phyloP scores from a whole-genome alignment of 805 yeast genomes.

The Cyberlindnera xishuangbannaensis region DNA sequence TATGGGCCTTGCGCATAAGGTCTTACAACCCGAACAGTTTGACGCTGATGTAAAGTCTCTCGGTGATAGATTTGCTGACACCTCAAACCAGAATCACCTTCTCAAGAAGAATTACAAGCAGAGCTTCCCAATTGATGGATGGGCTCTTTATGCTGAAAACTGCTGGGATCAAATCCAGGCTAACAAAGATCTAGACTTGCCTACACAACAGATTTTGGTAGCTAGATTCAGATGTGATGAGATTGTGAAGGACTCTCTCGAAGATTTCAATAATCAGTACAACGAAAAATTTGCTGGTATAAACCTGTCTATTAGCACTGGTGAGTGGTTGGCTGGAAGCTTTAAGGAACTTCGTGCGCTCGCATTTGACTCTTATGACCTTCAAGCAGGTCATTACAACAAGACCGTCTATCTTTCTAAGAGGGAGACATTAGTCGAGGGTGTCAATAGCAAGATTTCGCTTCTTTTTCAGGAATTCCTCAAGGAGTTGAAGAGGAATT shows the following conservation, averaged over 20 bases:
- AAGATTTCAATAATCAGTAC: slow-evolving; percentile 18
- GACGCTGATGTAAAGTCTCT: slow-evolving; percentile 49
- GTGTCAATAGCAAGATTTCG: slow-evolving; percentile 41
- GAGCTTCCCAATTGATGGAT: slow-evolving; percentile 88
- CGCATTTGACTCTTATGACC: slow-evolving; percentile 53
- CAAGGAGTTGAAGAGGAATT: slow-evolving; percentile 29
- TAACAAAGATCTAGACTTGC: slow-evolving; percentile 91
- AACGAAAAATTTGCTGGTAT: slow-evolving; percentile 6
- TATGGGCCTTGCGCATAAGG: slow-evolving; percentile 77
- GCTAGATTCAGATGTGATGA: slow-evolving; percentile 95
- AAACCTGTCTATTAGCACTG: slow-evolving; percentile 14
- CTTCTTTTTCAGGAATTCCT: slow-evolving; percentile 40
- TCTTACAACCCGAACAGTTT: slow-evolving; percentile 73
- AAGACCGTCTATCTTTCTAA: slow-evolving; percentile 61
- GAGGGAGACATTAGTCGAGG: slow-evolving; percentile 40
- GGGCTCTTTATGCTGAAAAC: slow-evolving; percentile 85
- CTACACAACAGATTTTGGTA: slow-evolving; percentile 93
- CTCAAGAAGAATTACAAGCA: slow-evolving; percentile 76
- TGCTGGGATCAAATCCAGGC: slow-evolving; percentile 93
- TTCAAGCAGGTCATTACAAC: slow-evolving; percentile 71
- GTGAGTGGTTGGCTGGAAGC: slow-evolving; percentile 33
- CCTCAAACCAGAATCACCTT: slow-evolving; percentile 26
- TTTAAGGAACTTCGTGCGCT: slow-evolving; percentile 39
- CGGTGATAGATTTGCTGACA: slow-evolving; percentile 53
- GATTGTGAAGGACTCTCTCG: slow-evolving; percentile 43